phyloP scores from a whole-genome alignment of 1,139 yeast species.

The Kluyveromyces sp. region DNA sequence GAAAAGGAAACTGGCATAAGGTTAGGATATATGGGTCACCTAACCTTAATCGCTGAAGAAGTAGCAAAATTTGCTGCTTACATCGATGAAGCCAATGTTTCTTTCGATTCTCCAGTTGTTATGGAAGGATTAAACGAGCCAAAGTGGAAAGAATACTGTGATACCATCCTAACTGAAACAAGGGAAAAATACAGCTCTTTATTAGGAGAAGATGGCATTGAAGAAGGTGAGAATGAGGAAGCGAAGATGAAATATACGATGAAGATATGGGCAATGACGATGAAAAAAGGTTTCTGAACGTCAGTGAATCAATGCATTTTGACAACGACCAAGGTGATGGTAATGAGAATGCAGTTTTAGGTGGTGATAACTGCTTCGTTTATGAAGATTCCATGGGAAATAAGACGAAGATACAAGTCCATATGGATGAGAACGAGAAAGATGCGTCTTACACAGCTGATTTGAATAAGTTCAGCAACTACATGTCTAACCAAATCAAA shows the following conservation, averaged over 20 bases:
- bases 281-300: conserved; percentile 23
- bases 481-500: conserved; percentile 76
- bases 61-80: conserved; percentile 72
- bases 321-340: conserved; percentile 36
- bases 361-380: conserved; percentile 2
- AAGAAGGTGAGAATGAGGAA: conserved; percentile 13
- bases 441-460: conserved; percentile 19
- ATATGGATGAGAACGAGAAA: conserved; percentile 6
- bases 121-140: conserved; percentile 36
- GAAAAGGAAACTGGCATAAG: conserved; percentile 54
- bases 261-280: conserved; percentile 27
- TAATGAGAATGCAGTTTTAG: conserved; percentile 7
- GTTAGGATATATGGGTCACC: conserved; percentile 95
- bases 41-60: conserved; percentile 92
- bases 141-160: conserved; percentile 79
- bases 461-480: conserved; percentile 51
- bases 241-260: conserved; percentile 15
- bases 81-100: conserved; percentile 31
- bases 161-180: conserved; percentile 75
- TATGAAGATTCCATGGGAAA: conserved; percentile 4
- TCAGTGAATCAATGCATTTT: conserved; percentile 24
- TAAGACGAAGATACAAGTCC: conserved; percentile 3
- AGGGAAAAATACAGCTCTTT: conserved; percentile 95
- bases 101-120: conserved; percentile 24
- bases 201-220: conserved; percentile 53